Conservation (phyloP, 2,329 filamentous ascomycete genomes). For the Metarhizium brunneum region DNA sequence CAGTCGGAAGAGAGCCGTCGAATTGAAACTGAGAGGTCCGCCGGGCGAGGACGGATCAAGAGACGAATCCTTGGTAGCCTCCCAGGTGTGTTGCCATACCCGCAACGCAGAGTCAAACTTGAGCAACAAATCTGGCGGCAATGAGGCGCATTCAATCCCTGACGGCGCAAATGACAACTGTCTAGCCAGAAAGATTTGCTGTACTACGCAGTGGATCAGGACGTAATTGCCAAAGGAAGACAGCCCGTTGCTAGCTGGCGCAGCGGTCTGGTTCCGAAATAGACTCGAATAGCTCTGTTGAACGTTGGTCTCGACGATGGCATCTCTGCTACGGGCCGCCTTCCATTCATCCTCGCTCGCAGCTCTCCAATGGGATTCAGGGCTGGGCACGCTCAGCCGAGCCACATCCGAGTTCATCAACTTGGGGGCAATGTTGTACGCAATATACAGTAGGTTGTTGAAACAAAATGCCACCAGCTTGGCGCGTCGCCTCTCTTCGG, state of each 20-base stretch:
- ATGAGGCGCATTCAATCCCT: too few relatives aligned
- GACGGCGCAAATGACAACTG: too few relatives aligned
- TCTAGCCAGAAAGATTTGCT: too few relatives aligned
- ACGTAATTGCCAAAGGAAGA: too few relatives aligned
- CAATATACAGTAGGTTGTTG: background rate
- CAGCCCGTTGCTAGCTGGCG: too few relatives aligned
- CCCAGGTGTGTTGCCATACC: background rate
- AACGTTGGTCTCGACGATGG: too few relatives aligned
- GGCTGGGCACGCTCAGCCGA: background rate
- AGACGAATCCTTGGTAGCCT: background rate
- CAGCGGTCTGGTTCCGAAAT: too few relatives aligned
- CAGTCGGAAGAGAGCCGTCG: constrained; percentile 18
- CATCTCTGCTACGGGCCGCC: too few relatives aligned
- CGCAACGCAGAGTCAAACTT: background rate
- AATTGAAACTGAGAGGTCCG: constrained; percentile 59
- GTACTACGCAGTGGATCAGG: too few relatives aligned
- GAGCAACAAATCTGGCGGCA: background rate
- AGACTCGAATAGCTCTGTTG: too few relatives aligned
- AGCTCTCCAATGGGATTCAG: too few relatives aligned
- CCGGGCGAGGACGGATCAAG: background rate
- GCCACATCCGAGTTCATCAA: background rate
- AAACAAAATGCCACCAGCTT: background rate
- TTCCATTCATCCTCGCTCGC: background rate
- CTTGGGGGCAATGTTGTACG: background rate
- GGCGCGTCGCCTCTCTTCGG: background rate